These are phyloP conservation scores for Scopulariopsis brevicaulis DNA, from an alignment of 2,329 filamentous ascomycete species.

Conservation along the genomic window DNA sequence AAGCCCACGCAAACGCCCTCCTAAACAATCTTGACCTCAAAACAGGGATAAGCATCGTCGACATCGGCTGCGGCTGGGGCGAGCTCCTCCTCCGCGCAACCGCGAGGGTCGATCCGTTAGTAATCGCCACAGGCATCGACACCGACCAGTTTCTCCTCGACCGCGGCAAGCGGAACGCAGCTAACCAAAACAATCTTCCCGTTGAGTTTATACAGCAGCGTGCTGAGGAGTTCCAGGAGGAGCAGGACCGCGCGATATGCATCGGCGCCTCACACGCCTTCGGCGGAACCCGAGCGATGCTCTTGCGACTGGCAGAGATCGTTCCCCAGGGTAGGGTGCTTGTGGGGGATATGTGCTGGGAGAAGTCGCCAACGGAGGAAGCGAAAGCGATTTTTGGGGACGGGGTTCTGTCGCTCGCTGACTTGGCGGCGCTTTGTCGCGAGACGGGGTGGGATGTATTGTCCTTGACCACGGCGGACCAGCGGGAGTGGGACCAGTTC, in stretches of 20 bases:
- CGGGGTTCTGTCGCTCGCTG: slow-evolving; percentile 1
- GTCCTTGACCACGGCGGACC: slow-evolving; percentile 7
- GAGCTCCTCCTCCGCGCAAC: slow-evolving; percentile 8
- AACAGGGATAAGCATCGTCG: slow-evolving; percentile 3
- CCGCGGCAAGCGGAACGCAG: not conserved
- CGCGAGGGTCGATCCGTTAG: not conserved
- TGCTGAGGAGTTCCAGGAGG: not conserved
- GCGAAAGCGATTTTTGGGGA: slow-evolving; percentile 4
- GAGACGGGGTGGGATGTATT: slow-evolving; percentile 8
- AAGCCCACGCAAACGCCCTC: not conserved
- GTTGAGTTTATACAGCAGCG: slow-evolving; percentile 3
- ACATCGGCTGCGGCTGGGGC: slow-evolving; percentile 10
- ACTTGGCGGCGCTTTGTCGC: slow-evolving; percentile 3
- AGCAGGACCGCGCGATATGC: slow-evolving; percentile 7
- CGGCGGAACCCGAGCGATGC: slow-evolving; percentile 7
- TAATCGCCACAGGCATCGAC: slow-evolving; percentile 6
- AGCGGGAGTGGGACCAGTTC: slow-evolving; percentile 9
- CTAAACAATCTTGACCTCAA: not conserved
- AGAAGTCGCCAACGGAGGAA: slow-evolving; percentile 3
- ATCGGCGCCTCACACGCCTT: slow-evolving; percentile 9
- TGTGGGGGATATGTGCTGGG: slow-evolving; percentile 9
- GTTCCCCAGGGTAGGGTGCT: slow-evolving; percentile 8
- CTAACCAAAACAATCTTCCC: not conserved
- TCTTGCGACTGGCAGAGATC: slow-evolving; percentile 3
- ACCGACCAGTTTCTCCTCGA: slow-evolving; percentile 4